Percentiles rank a stretch among this genome's conserved stretches.
Conservation (phyloP, 164 flowering plant species). For the Amborella trichopoda region DNA sequence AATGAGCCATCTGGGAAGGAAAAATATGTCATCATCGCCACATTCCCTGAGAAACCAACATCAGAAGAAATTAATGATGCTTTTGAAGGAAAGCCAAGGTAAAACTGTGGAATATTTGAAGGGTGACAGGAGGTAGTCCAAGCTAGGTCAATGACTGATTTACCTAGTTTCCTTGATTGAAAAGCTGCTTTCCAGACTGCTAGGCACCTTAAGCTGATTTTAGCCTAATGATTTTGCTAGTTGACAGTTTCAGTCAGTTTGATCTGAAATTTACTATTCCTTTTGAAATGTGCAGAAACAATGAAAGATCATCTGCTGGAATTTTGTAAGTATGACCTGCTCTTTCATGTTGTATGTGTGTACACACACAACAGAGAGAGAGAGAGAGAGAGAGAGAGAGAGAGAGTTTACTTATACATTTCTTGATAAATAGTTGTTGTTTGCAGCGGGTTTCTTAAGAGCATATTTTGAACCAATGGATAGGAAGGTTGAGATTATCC, state of each 20-base stretch:
- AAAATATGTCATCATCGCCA: constrained; percentile 51
- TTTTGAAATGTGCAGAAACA: constrained; percentile 26
- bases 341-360: not conserved
- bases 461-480: constrained; percentile 19
- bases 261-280: not conserved
- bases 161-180: not conserved
- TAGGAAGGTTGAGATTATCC: not conserved
- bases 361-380: no score
- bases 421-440: constrained; percentile 2
- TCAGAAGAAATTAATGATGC: constrained; percentile 69
- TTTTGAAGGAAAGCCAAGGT: constrained; percentile 74
- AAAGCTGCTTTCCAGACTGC: not conserved
- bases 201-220: not conserved
- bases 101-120: constrained; percentile 5
- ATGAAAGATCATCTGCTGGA: constrained; percentile 40
- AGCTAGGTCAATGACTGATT: not conserved
- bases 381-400: no score
- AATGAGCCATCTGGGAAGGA: constrained; percentile 58
- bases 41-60: constrained; percentile 44
- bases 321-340: constrained; percentile 36
- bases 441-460: constrained; percentile 61
- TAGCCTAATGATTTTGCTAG: not conserved
- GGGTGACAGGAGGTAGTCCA: not conserved
- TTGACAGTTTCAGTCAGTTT: not conserved
- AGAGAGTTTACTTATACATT: not conserved